Base-by-base conservation (phyloP, 2,329 filamentous ascomycete species). In the Leptographium wingfieldii region DNA sequence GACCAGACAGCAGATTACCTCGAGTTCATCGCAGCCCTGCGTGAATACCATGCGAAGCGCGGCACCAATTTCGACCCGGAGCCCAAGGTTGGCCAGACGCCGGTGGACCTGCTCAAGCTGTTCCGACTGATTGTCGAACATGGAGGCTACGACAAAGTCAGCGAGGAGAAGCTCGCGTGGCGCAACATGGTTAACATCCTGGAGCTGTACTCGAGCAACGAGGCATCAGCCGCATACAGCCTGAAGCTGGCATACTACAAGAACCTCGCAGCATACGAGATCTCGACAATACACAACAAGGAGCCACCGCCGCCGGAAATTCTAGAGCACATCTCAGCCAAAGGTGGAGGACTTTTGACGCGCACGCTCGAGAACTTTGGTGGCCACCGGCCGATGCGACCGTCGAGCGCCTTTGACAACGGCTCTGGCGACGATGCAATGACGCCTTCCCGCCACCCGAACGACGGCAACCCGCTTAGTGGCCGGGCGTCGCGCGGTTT, bases 211-310 rank as follows among this genome's bases (percentile, higher is more conserved):
- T 85, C 84, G 60, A 80, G 81, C 67, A 91, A 92, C 69, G 84
- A 89, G 63, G 80, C 90, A 7, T 89, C 90, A n/a, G 84, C 90
- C 61, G 90, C 90, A 16, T 95, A 95, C 73, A 82, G 87, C 61
- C 77, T 95, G 60, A 96, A 96, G 74, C 87, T 88, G 60, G 85
- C 88, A 63, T 96, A 94, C 75, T 95, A 95, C 77, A 92, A 90
- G 72, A 90, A 92, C 67, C 80, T 96, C 53, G 87, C 87, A 14
- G 90, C 91, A 1, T 96, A 88, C 72, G 91, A 95, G 73, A 94
- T 95, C 68, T 83, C 82, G 55, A 86, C 84, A 12, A 74, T 91
- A 51, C 87, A 92, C 73, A 81, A 85, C 59, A 85, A 87, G 71
- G 88, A 91, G 63, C 91, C 91, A 0, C 91, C 91, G 19, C 90